A percentile compares a stretch with the other conserved stretches of the same genome.
These are phyloP conservation scores for Clarireedia monteithiana DNA, from an alignment of 2,329 filamentous ascomycete species.

Conservation along the genomic window DNA sequence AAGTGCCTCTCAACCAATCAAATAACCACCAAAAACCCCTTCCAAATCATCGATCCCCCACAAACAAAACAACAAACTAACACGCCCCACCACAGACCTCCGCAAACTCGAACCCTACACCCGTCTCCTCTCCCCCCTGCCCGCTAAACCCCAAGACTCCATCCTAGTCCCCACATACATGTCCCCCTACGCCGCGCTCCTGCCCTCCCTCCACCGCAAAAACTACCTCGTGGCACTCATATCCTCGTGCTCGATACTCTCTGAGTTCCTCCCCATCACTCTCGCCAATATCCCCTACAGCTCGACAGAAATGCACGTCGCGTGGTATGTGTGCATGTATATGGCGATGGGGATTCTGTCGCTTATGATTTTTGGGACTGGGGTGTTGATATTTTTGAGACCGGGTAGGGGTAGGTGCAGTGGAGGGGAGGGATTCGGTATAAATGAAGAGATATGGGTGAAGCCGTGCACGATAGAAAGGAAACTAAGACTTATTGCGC, in stretches of 20 bases:
- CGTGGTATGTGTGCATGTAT: not conserved
- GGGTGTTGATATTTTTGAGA: not conserved
- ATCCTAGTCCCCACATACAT: conserved; percentile 36
- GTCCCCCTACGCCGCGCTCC: conserved; percentile 39
- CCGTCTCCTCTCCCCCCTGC: conserved; percentile 28
- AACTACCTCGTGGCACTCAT: conserved; percentile 20
- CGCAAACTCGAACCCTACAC: conserved; percentile 29
- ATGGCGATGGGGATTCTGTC: not conserved
- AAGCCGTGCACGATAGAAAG: not conserved
- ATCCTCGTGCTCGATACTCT: not conserved
- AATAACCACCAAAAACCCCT: not conserved
- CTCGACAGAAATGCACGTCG: not conserved
- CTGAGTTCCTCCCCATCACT: not conserved
- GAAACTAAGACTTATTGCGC: not conserved
- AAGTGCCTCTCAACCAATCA: conserved; percentile 10
- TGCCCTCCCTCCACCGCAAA: conserved; percentile 29
- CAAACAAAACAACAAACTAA: not conserved
- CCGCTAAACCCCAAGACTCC: conserved; percentile 30
- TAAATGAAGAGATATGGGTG: not conserved
- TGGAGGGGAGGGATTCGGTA: not conserved
- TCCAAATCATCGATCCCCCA: conserved; percentile 17
- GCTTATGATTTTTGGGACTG: not conserved
- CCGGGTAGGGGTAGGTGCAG: not conserved
- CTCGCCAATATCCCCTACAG: not conserved
- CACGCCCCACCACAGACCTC: not conserved